These are phyloP conservation scores for Ormosia emarginata DNA, from an alignment of 306 rosid genomes.

Conservation along the genomic window DNA sequence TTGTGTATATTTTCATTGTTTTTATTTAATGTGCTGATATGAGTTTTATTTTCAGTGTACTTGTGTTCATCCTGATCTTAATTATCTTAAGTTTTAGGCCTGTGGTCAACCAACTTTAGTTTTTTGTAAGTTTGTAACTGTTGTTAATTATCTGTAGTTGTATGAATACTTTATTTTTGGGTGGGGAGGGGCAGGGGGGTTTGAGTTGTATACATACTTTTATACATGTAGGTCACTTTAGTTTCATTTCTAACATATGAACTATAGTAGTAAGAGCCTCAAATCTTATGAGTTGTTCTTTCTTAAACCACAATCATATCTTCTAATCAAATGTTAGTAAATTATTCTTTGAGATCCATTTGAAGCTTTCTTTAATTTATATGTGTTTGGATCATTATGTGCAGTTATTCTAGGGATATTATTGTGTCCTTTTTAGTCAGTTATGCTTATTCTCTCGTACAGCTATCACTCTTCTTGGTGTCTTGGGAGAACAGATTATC, in stretches of 20 bases:
- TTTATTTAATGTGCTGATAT: neutral
- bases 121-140: neutral
- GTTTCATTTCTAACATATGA: too few relatives aligned
- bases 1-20: neutral
- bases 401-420: neutral
- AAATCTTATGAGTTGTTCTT: too few relatives aligned
- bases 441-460: neutral
- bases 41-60: neutral
- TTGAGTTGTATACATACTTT: neutral
- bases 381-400: neutral
- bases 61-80: neutral
- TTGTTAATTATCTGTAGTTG: neutral
- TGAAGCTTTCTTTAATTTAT: slow-evolving; percentile 1
- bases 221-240: slow-evolving; percentile 5
- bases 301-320: too few relatives aligned
- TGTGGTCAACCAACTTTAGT: slow-evolving; percentile 2
- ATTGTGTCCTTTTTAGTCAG: neutral
- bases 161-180: neutral
- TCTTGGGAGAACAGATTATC: neutral
- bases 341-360: neutral
- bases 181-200: neutral
- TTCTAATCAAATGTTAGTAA: too few relatives aligned
- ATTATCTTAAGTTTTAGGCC: neutral
- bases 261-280: too few relatives aligned
- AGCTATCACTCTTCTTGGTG: neutral